Evolutionary conservation across 2,329 filamentous ascomycete genomes (phyloP).

Genomic region (Botrytis tulipae): DNA sequence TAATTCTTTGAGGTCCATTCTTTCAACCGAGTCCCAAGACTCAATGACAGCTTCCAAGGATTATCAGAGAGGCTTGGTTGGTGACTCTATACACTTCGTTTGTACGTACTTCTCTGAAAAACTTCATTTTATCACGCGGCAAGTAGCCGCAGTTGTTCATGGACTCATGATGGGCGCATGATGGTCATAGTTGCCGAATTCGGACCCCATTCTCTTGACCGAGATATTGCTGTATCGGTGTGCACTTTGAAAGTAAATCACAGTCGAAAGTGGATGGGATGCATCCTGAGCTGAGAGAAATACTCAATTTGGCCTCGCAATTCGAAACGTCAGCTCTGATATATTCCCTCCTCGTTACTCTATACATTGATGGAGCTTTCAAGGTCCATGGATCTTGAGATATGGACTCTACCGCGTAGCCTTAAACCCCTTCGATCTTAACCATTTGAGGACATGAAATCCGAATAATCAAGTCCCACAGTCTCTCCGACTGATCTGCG

Average conservation of each 20-base stretch:
- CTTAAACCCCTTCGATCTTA: background rate
- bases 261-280: conserved; percentile 1
- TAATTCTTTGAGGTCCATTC: background rate
- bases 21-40: background rate
- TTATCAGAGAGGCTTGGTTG: background rate
- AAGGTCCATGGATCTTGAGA: background rate
- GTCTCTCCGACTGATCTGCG: conserved; percentile 8
- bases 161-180: conserved; percentile 17
- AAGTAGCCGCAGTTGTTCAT: conserved; percentile 15
- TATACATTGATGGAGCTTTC: conserved; percentile 8
- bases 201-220: conserved; percentile 1
- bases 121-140: conserved; percentile 16
- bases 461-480: background rate
- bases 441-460: background rate
- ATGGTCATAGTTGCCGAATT: conserved; percentile 15
- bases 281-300: background rate
- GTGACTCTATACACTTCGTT: background rate
- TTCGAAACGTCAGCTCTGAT: conserved; percentile 5
- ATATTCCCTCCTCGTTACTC: background rate
- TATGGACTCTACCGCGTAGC: conserved; percentile 10
- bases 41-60: background rate
- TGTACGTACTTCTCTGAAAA: conserved; percentile 5
- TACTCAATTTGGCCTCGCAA: background rate
- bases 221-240: conserved; percentile 1
- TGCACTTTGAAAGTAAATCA: background rate